Evolutionary conservation across 2,329 filamentous ascomycete species (phyloP), one percentile per base, ranked within the genome.

Genomic region (Domatiomyces catenatus): DNA sequence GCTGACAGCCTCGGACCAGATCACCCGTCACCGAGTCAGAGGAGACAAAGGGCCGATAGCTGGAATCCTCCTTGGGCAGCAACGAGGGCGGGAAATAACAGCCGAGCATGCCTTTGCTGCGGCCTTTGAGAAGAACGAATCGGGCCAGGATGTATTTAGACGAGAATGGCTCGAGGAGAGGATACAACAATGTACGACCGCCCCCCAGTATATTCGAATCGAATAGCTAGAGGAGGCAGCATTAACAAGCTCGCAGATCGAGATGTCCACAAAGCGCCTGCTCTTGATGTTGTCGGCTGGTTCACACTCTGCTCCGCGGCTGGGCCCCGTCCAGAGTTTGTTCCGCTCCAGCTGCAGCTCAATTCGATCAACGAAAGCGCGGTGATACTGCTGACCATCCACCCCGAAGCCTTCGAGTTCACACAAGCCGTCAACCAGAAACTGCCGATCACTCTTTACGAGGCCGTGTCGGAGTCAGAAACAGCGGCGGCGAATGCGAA

Each of bases 1-100:
- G 58, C 85, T 98, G 69, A 93, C 85, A 57, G 92, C 98, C 61
- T 94, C 90, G 59, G 92, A 98, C 68, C 93, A 94, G 66, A 88
- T 96, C 66, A 94, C 90, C 52, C 80, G 92, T 53, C 89, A 94
- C 67, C 86, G 83, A 1, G 75, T 94, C 51, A 80, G 92, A 52
- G 72, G 80, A 48, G 81, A 88, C 60, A 66, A 72, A 17, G 85
- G 85, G 0, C 87, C 88, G 15, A 76, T 95, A 17, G 77, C 90
- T 2, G 92, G 92, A 51, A 88, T 84, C 48, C 74, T 98, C n/a
- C 70, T 98, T 5, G 92, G 92, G 15, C 86, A 92, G 63, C 89
- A 95, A 60, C 85, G 87, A 71, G 90, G 90, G 18, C 83, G 87
- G 51, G 82, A 90, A 61, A 83, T 95, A 60, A 94, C 86, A 8